Conservation (phyloP, 345 rosid genomes). For the Turnera subulata region DNA sequence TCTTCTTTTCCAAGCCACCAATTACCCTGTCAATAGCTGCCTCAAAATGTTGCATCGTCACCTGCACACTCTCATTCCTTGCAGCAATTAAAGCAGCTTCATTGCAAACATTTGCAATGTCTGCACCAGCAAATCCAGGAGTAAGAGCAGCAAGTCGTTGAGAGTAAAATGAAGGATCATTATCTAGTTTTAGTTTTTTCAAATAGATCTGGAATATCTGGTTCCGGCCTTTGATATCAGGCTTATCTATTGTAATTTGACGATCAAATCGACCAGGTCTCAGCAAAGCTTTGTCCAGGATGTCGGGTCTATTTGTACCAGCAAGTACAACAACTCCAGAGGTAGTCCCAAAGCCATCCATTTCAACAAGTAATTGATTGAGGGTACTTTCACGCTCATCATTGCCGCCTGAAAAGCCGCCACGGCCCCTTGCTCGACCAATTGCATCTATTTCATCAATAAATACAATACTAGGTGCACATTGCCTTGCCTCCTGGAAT, state of each 20-base stretch:
- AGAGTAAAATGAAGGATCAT: constrained; percentile 69
- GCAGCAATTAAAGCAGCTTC: constrained; percentile 96
- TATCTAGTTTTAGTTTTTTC: constrained; percentile 79
- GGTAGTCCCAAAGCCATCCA: constrained; percentile 98
- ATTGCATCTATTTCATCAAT: constrained; percentile 98
- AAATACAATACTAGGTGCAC: constrained; percentile 88
- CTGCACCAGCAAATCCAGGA: constrained; percentile 98
- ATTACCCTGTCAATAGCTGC: constrained; percentile 92
- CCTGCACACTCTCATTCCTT: constrained; percentile 46
- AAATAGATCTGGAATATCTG: constrained; percentile 84
- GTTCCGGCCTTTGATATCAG: constrained; percentile 87
- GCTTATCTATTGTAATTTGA: constrained; percentile 82
- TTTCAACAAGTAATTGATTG: constrained; percentile 86
- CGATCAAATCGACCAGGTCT: constrained; percentile 94
- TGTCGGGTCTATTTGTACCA: constrained; percentile 95
- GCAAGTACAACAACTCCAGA: constrained; percentile 95
- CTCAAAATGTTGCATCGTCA: constrained; percentile 84
- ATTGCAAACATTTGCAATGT: constrained; percentile 91
- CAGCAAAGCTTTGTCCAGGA: constrained; percentile 83
- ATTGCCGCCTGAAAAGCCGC: constrained; percentile 75
- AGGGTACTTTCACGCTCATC: constrained; percentile 97
- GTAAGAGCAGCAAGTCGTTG: constrained; percentile 91
- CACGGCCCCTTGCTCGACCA: constrained; percentile 96
- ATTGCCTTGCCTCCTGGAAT: constrained; percentile 92
- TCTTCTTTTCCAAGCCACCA: constrained; percentile 98